These are phyloP conservation scores for Trichodelitschia bisporula DNA, from an alignment of 495 filamentous ascomycete genomes.

Conservation along the genomic window DNA sequence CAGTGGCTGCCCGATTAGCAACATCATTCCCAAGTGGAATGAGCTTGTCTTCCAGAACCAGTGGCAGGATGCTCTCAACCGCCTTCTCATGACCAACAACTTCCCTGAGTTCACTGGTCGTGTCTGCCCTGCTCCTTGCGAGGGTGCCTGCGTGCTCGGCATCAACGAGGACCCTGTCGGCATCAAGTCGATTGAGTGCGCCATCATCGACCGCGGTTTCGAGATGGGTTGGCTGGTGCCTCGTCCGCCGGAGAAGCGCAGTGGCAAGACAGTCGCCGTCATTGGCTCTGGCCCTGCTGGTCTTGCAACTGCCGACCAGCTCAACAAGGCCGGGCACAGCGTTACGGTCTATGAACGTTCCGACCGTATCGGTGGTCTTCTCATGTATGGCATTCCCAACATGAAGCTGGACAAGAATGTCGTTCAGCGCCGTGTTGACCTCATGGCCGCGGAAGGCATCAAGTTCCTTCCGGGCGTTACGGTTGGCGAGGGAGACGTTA, in stretches of 20 bases:
- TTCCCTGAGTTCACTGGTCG: slow-evolving; percentile 98
- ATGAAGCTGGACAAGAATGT: slow-evolving; percentile 99
- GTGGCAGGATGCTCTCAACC: slow-evolving; percentile 89
- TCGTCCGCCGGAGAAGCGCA: slow-evolving; percentile 50
- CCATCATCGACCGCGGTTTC: slow-evolving; percentile 96
- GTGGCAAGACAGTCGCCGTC: slow-evolving; percentile 75
- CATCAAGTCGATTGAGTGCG: slow-evolving; percentile 98
- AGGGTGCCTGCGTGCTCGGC: slow-evolving; percentile 89
- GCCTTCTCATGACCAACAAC: slow-evolving; percentile 96
- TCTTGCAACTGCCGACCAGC: slow-evolving; percentile 78
- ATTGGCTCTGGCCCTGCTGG: slow-evolving; percentile 90
- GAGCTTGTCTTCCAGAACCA: slow-evolving; percentile 82
- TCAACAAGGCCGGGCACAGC: slow-evolving; percentile 77
- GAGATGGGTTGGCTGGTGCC: slow-evolving; percentile 99
- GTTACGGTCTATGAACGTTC: slow-evolving; percentile 94
- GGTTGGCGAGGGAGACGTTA: slow-evolving; percentile 57
- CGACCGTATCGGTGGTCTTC: slow-evolving; percentile 75
- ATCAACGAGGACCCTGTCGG: slow-evolving; percentile 97
- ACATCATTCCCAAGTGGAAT: slow-evolving; percentile 99
- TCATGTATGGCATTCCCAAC: slow-evolving; percentile 99
- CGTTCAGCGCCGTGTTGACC: slow-evolving; percentile 84
- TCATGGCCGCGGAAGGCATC: slow-evolving; percentile 86
- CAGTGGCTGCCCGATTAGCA: slow-evolving; percentile 90
- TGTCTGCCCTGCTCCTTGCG: slow-evolving; percentile 93
- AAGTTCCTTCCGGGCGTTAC: slow-evolving; percentile 53